Conservation (phyloP, 257 asterid species). For the Forsythia suspensa region DNA sequence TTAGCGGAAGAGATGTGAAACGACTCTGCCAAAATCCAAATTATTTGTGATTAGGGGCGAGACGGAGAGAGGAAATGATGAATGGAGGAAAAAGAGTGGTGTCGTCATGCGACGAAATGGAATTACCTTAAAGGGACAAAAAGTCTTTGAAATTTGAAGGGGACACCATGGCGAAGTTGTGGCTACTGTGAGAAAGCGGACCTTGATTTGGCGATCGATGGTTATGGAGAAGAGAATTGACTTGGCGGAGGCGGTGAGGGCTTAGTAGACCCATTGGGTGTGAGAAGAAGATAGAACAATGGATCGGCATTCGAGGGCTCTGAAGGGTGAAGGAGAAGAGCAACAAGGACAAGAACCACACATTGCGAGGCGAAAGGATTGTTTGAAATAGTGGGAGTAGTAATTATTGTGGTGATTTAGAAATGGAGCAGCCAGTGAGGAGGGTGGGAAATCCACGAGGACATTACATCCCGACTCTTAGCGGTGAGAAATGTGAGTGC, state of each 20-base stretch:
- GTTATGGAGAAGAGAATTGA: conserved; percentile 38
- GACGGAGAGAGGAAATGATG: conserved; percentile 42
- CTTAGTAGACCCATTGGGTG: conserved; percentile 55
- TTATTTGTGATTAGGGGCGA: conserved; percentile 22
- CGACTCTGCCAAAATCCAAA: conserved; percentile 46
- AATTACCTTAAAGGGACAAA: conserved; percentile 67
- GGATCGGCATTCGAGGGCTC: conserved; percentile 43
- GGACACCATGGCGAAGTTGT: conserved; percentile 47
- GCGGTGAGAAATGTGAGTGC: conserved; percentile 44
- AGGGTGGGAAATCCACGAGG: too few relatives aligned
- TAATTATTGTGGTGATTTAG: conserved; percentile 35
- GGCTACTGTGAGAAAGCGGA: conserved; percentile 51
- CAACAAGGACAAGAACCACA: conserved; percentile 42
- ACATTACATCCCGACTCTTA: too few relatives aligned
- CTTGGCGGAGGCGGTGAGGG: conserved; percentile 41
- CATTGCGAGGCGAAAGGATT: conserved; percentile 22
- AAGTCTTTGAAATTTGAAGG: conserved; percentile 54
- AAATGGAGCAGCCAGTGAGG: conserved; percentile 46
- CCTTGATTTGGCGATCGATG: conserved; percentile 43
- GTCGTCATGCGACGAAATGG: conserved; percentile 28
- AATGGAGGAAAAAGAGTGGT: conserved; percentile 46
- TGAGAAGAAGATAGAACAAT: conserved; percentile 49
- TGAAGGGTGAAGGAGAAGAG: conserved; percentile 36
- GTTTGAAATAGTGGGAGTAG: conserved; percentile 67
- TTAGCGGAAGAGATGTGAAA: conserved; percentile 76